phyloP scores from a whole-genome alignment of 805 yeast genomes.

The Wickerhamiella musiphila region DNA sequence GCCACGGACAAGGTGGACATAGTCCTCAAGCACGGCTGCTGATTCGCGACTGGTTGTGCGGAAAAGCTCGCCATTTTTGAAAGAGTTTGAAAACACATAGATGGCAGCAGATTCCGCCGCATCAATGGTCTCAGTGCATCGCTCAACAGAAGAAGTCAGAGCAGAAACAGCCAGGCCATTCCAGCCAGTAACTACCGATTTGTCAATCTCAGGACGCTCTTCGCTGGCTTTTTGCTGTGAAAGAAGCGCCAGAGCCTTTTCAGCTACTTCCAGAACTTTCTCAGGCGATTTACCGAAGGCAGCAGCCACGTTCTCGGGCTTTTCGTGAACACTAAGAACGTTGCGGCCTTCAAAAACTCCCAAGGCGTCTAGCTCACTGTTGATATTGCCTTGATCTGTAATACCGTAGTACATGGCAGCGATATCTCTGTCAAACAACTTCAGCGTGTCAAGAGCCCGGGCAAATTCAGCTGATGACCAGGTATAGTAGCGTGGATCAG shows the following conservation, averaged over 20 bases:
- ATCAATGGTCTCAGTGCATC: slow-evolving; percentile 11
- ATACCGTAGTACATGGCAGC: slow-evolving; percentile 23
- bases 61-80: slow-evolving; percentile 1
- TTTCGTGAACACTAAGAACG: slow-evolving; percentile 17
- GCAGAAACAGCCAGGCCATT: slow-evolving; percentile 24
- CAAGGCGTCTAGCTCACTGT: slow-evolving; percentile 19
- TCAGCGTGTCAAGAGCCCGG: slow-evolving; percentile 14
- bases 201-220: slow-evolving; percentile 19
- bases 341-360: slow-evolving; percentile 19
- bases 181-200: slow-evolving; percentile 23
- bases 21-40: slow-evolving; percentile 25
- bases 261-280: slow-evolving; percentile 13
- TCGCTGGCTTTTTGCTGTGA: slow-evolving; percentile 13
- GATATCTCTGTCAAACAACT: slow-evolving; percentile 20
- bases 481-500: slow-evolving; percentile 16
- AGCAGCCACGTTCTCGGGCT: slow-evolving; percentile 17
- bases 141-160: slow-evolving; percentile 16
- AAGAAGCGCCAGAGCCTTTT: slow-evolving; percentile 13
- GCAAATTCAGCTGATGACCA: slow-evolving; percentile 23
- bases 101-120: slow-evolving; percentile 17
- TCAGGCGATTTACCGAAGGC: slow-evolving; percentile 19
- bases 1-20: slow-evolving; percentile 22
- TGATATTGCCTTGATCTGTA: slow-evolving; percentile 23
- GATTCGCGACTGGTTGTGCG: slow-evolving; percentile 3
- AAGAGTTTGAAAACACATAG: neutral